Evolutionary conservation across 306 rosid genomes (phyloP).

Genomic region (Amphicarpaea edgeworthii): DNA sequence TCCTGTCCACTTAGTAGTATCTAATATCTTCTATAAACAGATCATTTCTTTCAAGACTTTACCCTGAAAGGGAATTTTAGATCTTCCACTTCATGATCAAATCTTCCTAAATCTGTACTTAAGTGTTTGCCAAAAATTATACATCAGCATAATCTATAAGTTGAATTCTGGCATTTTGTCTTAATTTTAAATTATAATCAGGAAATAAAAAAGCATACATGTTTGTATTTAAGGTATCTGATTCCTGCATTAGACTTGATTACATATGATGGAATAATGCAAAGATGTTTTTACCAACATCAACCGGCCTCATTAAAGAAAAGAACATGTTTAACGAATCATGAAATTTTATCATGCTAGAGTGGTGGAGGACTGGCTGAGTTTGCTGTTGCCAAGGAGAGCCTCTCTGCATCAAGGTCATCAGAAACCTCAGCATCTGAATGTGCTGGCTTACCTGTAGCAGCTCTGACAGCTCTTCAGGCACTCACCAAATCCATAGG

Average conservation of each 20-base stretch:
- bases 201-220: not conserved
- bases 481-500: constrained; percentile 62
- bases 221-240: not conserved
- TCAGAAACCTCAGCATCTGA: constrained; percentile 63
- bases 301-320: constrained; percentile 12
- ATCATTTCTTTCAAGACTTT: not conserved
- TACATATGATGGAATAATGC: constrained; percentile 7
- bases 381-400: constrained; percentile 61
- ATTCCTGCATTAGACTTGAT: constrained; percentile 3
- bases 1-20: constrained; percentile 2
- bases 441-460: constrained; percentile 70
- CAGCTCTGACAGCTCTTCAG: constrained; percentile 72
- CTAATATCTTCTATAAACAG: not conserved
- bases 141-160: not conserved
- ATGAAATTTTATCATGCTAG: constrained; percentile 48
- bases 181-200: not conserved
- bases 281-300: not conserved
- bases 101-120: not conserved
- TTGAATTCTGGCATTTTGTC: not conserved
- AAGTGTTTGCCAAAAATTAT: not conserved
- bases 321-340: not conserved
- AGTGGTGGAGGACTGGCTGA: constrained; percentile 84
- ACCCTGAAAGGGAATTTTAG: not conserved
- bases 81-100: not conserved
- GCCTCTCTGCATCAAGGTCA: constrained; percentile 57